Base-by-base conservation (phyloP, 2,329 filamentous ascomycete species). In the Teratosphaeria destructans region DNA sequence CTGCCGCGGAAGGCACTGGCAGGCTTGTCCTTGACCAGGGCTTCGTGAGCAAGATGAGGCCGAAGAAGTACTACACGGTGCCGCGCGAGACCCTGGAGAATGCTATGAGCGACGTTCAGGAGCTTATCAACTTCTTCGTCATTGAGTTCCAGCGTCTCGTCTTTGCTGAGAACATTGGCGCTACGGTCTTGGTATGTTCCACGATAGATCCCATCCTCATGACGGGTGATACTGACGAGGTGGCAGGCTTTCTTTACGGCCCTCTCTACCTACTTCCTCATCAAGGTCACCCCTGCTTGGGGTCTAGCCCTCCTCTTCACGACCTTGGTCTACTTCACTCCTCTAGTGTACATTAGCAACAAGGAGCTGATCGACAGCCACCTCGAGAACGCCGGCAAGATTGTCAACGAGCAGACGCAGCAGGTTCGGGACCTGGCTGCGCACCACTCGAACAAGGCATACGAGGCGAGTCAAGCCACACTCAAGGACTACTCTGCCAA, bases 81-180 rank as follows among this genome's bases (percentile, higher is more conserved):
- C 82, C 83, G 39, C 83, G 83, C 70, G 84, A 85, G 66, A 82
- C 81, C 55, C 77, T 85, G 39, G 84, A 86, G 71, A 81, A 79
- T 60, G 73, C 83, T 26, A 74, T 84, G 55, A 83, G 84, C 64
- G 84, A 86, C 70, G 70, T 85, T 14, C 82, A 84, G 71, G 83
- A 86, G 74, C 76, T 87, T 58, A 77, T 83, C 74, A 85, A 86
- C 76, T 87, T 87, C 75, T 84, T 86, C 73, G 78, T 86, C 65
- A 85, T 87, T 63, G 84, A 87, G 71, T 82, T 84, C 70, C 84
- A 87, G 76, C 81, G 84, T 60, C 79, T 86, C 63, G 71, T 86
- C 61, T 87, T 86, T 66, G 84, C 82, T 35, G 84, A 87, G 77
- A 86, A 86, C 67, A 76, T 85, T 59, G 78, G 80, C 61, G 81